These are phyloP conservation scores for Starmerella riodocensis DNA, from an alignment of 805 yeast genomes.

Conservation along the genomic window DNA sequence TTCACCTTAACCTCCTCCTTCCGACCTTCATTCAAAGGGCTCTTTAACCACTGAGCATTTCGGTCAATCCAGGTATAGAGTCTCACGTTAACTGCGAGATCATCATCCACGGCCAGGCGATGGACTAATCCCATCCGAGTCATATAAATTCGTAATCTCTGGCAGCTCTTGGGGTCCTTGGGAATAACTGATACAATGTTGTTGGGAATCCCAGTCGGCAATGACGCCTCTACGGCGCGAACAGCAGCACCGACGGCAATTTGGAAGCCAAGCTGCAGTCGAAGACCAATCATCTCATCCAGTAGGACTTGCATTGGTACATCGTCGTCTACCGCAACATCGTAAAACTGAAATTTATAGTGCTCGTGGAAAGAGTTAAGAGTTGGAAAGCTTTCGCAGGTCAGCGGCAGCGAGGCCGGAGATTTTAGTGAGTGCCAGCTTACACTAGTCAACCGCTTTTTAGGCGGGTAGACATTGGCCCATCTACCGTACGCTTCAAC, in stretches of 20 bases:
- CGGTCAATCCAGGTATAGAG: slow-evolving; percentile 35
- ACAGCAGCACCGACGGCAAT: slow-evolving; percentile 66
- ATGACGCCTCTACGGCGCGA: slow-evolving; percentile 47
- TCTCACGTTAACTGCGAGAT: slow-evolving; percentile 65
- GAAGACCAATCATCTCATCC: slow-evolving; percentile 73
- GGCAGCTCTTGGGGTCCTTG: slow-evolving; percentile 28
- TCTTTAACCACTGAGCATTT: slow-evolving; percentile 6
- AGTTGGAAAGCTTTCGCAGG: slow-evolving; percentile 66
- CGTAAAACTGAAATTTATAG: slow-evolving; percentile 73
- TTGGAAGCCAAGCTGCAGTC: slow-evolving; percentile 82
- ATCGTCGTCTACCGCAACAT: slow-evolving; percentile 24
- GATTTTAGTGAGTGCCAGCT: slow-evolving; percentile 90
- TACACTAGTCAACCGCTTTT: slow-evolving; percentile 50
- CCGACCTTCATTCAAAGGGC: slow-evolving; percentile 5
- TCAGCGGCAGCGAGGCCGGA: slow-evolving; percentile 84
- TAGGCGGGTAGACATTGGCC: slow-evolving; percentile 77
- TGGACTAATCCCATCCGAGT: slow-evolving; percentile 76
- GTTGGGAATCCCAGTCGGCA: slow-evolving; percentile 43
- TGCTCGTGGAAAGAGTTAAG: slow-evolving; percentile 52
- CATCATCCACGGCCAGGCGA: slow-evolving; percentile 59
- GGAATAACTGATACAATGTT: slow-evolving; percentile 47
- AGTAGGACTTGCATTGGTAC: slow-evolving; percentile 38
- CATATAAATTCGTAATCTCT: slow-evolving; percentile 58
- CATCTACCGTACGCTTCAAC: slow-evolving; percentile 67
- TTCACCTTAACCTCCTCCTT: slow-evolving; percentile 32